Evolutionary conservation across 2,329 filamentous ascomycete genomes (phyloP), one percentile per base, ranked within the genome.

Genomic region (Hypoxylon sp.): DNA sequence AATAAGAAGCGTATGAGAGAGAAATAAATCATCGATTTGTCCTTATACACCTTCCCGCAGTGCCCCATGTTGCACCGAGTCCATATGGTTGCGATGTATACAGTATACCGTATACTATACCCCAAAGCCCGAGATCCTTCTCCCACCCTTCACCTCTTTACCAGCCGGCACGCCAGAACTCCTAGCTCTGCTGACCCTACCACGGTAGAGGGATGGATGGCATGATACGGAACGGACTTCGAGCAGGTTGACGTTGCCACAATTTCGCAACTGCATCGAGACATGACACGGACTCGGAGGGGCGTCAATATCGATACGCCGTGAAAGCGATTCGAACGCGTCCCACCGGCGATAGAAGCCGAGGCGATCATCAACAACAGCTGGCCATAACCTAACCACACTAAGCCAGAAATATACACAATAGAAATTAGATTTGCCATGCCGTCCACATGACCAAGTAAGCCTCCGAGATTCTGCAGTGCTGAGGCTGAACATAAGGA

Each of bases 371-470:
- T 4, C 23, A 42, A 49, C 21, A 15, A n/a, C 38, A 50, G 31
- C 23, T 40, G 33, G 37, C 40, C 41, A 29, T 42, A 38, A 46
- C 48, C 49, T 46, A 47, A 58, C 42, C 48, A 20, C 59, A 20
- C n/a, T n/a, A 49, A 63, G 54, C 51, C 59, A 56, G 49, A 58
- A 68, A 67, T 70, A 70, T 72, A 68, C 64, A 72, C 69, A 72
- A 71, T 71, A 73, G 68, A 67, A 63, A 71, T 71, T 72, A 73
- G 66, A 72, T 70, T n/a, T 53, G 66, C 55, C 66, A 63, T 65
- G 64, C 62, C 62, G 62, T 62, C 60, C 58, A 54, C 59, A 60
- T 46, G 47, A 60, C 64, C 58, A 66, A 56, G 38, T 47, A 54
- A 38, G 57, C 61, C 64, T 62, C 60, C 46, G 60, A 64, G 55